A percentile compares a stretch with the other conserved stretches of the same genome.
These are phyloP conservation scores for Starmerella stellata DNA, from an alignment of 805 yeast species.

Conservation along the genomic window DNA sequence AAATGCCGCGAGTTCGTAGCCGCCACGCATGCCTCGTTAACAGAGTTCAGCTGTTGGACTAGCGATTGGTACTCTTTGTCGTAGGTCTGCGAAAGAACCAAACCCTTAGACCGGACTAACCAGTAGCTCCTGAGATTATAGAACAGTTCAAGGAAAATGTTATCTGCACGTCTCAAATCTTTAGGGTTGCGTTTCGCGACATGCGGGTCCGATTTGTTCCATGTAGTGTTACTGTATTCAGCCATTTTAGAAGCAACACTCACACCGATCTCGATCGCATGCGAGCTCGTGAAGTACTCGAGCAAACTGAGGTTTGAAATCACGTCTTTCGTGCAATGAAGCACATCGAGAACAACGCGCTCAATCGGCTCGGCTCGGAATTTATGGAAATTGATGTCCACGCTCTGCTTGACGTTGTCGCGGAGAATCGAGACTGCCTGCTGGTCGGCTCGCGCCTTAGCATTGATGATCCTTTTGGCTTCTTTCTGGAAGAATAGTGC, in stretches of 20 bases:
- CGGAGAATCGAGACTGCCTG: constrained; percentile 52
- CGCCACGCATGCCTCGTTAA: constrained; percentile 58
- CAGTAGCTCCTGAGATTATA: constrained; percentile 77
- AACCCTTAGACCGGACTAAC: constrained; percentile 77
- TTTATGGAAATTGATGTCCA: constrained; percentile 80
- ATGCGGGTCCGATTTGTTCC: constrained; percentile 26
- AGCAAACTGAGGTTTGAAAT: constrained; percentile 52
- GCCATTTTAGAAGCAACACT: constrained; percentile 51
- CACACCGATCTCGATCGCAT: constrained; percentile 56
- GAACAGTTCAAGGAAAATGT: constrained; percentile 62
- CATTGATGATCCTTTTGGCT: constrained; percentile 29
- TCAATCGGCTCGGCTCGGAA: constrained; percentile 45
- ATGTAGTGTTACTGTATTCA: constrained; percentile 58
- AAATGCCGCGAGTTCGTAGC: constrained; percentile 50
- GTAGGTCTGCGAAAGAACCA: constrained; percentile 48
- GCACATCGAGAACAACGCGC: constrained; percentile 48
- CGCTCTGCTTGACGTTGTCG: constrained; percentile 79
- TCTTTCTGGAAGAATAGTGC: constrained; percentile 74
- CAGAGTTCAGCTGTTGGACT: constrained; percentile 40
- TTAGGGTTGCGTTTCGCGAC: constrained; percentile 51
- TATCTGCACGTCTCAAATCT: constrained; percentile 74
- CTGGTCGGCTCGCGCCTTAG: constrained; percentile 30
- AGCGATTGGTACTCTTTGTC: constrained; percentile 66
- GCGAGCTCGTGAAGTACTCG: constrained; percentile 67
- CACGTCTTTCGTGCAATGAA: constrained; percentile 59